phyloP scores from a whole-genome alignment of 2,329 filamentous ascomycete species.

The Claviceps lovelessii region DNA sequence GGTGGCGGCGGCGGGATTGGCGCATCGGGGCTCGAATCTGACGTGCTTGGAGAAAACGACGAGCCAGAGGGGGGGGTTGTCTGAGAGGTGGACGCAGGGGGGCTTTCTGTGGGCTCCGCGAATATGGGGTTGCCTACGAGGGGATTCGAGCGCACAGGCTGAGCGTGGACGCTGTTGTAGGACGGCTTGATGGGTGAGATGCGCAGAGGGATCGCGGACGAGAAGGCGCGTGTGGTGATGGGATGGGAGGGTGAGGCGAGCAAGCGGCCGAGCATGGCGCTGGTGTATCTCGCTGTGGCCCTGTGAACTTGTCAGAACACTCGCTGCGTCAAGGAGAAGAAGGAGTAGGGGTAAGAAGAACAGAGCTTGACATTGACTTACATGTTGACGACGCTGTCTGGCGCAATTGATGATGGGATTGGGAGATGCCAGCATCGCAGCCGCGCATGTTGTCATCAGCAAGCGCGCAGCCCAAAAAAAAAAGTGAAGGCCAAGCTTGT shows the following conservation, averaged over 20 bases:
- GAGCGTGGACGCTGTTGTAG: not conserved
- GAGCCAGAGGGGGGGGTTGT: not conserved
- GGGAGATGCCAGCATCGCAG: not conserved
- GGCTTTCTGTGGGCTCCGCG: slow-evolving; percentile 6
- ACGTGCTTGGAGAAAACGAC: not conserved
- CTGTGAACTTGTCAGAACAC: slow-evolving; percentile 7
- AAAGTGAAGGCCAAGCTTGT: not conserved
- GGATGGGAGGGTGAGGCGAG: slow-evolving; percentile 10
- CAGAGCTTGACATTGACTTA: not conserved
- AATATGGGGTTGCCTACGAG: slow-evolving; percentile 16
- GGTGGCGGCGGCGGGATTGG: slow-evolving; percentile 9
- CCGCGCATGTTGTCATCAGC: not conserved
- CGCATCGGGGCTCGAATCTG: slow-evolving; percentile 5
- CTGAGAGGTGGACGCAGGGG: slow-evolving; percentile 4
- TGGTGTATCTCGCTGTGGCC: slow-evolving; percentile 16
- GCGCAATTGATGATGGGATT: not conserved
- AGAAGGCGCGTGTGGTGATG: slow-evolving; percentile 15
- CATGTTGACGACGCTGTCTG: not conserved
- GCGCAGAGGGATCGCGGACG: slow-evolving; percentile 18
- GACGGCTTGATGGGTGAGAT: slow-evolving; percentile 6
- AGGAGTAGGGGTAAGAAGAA: not conserved
- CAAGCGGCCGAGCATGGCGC: slow-evolving; percentile 18
- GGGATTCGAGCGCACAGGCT: slow-evolving; percentile 14
- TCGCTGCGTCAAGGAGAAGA: not conserved
- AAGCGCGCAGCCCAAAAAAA: not conserved